A percentile compares a stretch with the other conserved stretches of the same genome.
Evolutionary conservation across 352 stramenopile species (phyloP).

Genomic region (Globisporangium apiculatum): DNA sequence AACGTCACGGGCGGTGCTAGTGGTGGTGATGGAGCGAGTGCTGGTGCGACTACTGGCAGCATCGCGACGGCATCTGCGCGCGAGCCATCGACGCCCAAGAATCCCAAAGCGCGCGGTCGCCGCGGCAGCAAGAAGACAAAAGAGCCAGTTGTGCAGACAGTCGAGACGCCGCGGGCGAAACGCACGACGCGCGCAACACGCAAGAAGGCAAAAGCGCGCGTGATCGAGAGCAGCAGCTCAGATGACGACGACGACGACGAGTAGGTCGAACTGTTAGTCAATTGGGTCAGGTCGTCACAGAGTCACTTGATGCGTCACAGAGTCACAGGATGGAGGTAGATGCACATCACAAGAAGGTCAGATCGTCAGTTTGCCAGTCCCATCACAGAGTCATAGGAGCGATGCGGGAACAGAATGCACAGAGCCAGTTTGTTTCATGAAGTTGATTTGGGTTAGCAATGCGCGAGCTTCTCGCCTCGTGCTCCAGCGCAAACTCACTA

Average conservation of each 20-base stretch:
- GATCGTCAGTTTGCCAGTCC: too few species aligned
- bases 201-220: constrained; percentile 9
- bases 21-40: neutral
- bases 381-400: too few species aligned
- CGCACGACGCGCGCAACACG: constrained; percentile 6
- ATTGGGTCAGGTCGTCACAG: too few species aligned
- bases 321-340: too few species aligned
- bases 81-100: constrained; percentile 23
- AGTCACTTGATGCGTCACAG: too few species aligned
- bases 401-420: too few species aligned
- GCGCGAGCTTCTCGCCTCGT: too few species aligned
- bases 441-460: too few species aligned
- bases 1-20: constrained; percentile 1
- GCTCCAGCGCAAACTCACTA: too few species aligned
- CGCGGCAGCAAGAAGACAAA: constrained; percentile 26
- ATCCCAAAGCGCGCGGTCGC: constrained; percentile 21
- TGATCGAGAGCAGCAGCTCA: constrained; percentile 9
- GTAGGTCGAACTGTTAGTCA: too few species aligned
- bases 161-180: constrained; percentile 20
- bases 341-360: too few species aligned
- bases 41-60: neutral
- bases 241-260: constrained; percentile 6
- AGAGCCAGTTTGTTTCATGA: too few species aligned
- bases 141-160: constrained; percentile 22
- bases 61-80: neutral